These are phyloP conservation scores for Tetracladium setigerum DNA, from an alignment of 495 filamentous ascomycete species.

Conservation along the genomic window DNA sequence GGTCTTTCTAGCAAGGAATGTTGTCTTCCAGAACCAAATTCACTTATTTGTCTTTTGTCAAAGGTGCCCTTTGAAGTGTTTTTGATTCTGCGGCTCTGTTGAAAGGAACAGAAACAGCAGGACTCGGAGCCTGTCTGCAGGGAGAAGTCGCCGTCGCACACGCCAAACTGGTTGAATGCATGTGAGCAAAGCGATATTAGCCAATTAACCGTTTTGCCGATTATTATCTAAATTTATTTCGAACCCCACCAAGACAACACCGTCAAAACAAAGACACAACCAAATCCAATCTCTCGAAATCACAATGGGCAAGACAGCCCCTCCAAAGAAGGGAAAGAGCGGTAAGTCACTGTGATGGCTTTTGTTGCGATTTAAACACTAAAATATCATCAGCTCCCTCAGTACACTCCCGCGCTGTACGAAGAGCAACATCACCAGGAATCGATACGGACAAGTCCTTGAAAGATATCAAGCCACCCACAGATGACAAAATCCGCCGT, in stretches of 20 bases:
- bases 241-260: conserved; percentile 4
- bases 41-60: too few relatives aligned
- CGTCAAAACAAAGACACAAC: not conserved
- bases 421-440: conserved; percentile 62
- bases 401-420: conserved; percentile 63
- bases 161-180: not conserved
- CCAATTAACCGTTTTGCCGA: not conserved
- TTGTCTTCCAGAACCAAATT: not conserved
- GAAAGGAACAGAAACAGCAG: too few relatives aligned
- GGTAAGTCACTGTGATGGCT: conserved; percentile 11
- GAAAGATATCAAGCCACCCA: conserved; percentile 48
- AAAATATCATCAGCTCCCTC: conserved; percentile 21
- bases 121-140: not conserved
- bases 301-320: conserved; percentile 43
- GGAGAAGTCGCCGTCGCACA: too few relatives aligned
- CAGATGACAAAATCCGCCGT: conserved; percentile 39
- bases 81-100: too few relatives aligned
- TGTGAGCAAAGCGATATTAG: conserved; percentile 2
- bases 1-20: not conserved
- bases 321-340: conserved; percentile 32
- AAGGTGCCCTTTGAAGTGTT: too few relatives aligned
- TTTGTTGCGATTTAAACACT: not conserved
- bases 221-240: not conserved
- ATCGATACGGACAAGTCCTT: conserved; percentile 73
- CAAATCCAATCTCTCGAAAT: not conserved